Evolutionary conservation across 208 protist species (phyloP), one percentile per base, ranked within the genome.

Genomic region (Crithidia brevicula): DNA sequence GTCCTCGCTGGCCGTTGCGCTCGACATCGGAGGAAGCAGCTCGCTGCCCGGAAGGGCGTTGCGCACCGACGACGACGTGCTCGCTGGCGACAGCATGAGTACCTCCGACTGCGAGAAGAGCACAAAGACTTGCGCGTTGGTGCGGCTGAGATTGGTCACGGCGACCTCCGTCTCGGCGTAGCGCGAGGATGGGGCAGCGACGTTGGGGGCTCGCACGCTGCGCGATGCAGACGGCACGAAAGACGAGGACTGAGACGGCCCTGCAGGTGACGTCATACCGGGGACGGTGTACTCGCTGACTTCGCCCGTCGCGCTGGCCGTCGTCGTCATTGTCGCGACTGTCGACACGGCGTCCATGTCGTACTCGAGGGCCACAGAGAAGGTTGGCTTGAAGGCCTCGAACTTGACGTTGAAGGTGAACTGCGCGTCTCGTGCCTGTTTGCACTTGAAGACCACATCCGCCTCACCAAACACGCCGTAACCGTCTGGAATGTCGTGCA

Each of bases 401-500:
- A 96, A 96, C 11, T 51, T 74, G 11, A 81, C 80, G 30, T 72
- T 58, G 51, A 94, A 89, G 16, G 84, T 80, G 74, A 90, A 91
- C 43, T 82, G 68, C 18, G 87, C 79, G 56, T 94, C 91, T 20
- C 91, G 86, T 11, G 85, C 87, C 68, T 94, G 86, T 63, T 89
- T 93, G 76, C 91, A 96, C 61, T 85, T 88, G 33, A 96, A 66
- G n/a, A 93, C 79, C 4, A 96, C 85, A 40, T 93, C 91, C 4
- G 79, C 80, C 61, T 91, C 82, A 6, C 88, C 86, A 46, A 47
- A 49, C 11, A 88, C 83, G 46, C 67, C 60, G 51, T 85, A 79
- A 27, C 70, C 56, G 38, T 81, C 49, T 52, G 74, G 70, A n/a
- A 76, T 58, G 18, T 79, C 69, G 23, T 74, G 74, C 54, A 88